Evolutionary conservation across 441 rosid species (phyloP), one percentile per base, ranked within the genome.

Genomic region (Erodium texanum): DNA sequence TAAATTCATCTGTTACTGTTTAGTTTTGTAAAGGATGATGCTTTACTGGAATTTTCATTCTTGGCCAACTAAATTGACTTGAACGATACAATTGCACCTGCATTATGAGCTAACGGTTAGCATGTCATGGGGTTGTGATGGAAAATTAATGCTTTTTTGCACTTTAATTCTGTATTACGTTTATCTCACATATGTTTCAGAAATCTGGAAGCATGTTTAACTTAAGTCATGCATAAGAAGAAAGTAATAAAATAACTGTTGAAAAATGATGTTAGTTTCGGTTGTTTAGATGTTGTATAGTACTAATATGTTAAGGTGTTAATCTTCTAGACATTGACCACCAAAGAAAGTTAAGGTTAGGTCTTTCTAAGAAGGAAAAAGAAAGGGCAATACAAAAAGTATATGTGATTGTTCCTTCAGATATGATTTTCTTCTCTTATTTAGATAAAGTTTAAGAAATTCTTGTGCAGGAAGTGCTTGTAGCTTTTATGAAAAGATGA

Each of bases 91-190:
- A 6, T 54, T 54, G 61, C 24, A 18, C 61, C 61, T 16, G 16
- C 10, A 5, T 54, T 10, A 7, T 11, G 4, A 14, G 61, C 23
- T 54, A 54, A 18, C 23, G 15, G 11, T 15, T 48, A 48, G 5
- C 54, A 48, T 12, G 16, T 48, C 18, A 14, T 48, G 0, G 64
- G 64, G 29, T 22, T 59, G 29, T 19, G 20, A 22, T 20, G 23
- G 64, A 59, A 10, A 59, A 23, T 61, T 61, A 61, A 23, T 61
- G 64, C 64, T 61, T 19, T 11, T 2, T 58, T 58, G 63, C 20
- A 54, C 12, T 19, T 61, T 61, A 61, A 24, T 23, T 61, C 34
- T 61, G 64, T 24, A 11, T 24, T 12, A 23, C 64, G 1, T 24
- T 24, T 61, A 15, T 61, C 8, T 18, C 22, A 18, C 64, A 24